Evolutionary conservation across 805 yeast species (phyloP).

Genomic region (Saturnispora kantuleensis): DNA sequence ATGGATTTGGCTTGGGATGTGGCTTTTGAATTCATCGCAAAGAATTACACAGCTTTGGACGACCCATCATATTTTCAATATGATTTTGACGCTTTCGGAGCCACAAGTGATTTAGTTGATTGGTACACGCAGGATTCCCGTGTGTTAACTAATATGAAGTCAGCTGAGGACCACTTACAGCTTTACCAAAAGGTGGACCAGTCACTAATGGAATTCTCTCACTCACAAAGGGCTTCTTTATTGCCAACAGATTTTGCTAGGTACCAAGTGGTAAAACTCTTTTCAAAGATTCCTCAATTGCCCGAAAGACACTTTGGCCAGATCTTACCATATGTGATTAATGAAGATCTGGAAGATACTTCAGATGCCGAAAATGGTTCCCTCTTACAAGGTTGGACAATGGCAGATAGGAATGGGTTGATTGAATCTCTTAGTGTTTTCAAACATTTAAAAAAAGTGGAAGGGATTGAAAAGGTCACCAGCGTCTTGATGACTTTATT

Average conservation of each 20-base stretch:
- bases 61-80: constrained; percentile 15
- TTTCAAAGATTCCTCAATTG: constrained; percentile 48
- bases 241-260: constrained; percentile 39
- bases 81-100: constrained; percentile 9
- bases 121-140: constrained; percentile 41
- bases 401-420: constrained; percentile 44
- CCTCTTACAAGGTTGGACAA: constrained; percentile 20
- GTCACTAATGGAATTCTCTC: constrained; percentile 31
- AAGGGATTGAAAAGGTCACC: constrained; percentile 43
- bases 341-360: constrained; percentile 27
- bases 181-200: constrained; percentile 27
- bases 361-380: constrained; percentile 21
- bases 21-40: constrained; percentile 29
- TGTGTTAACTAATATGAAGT: constrained; percentile 32
- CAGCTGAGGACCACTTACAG: constrained; percentile 16
- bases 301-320: constrained; percentile 56
- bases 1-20: constrained; percentile 47
- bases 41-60: constrained; percentile 13
- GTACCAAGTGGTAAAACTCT: constrained; percentile 45
- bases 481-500: constrained; percentile 44
- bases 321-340: constrained; percentile 49
- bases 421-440: constrained; percentile 57
- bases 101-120: constrained; percentile 10
- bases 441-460: constrained; percentile 48
- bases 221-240: constrained; percentile 28